Base-by-base conservation (phyloP, 2,329 filamentous ascomycete species). In the Alternaria incomplexa region DNA sequence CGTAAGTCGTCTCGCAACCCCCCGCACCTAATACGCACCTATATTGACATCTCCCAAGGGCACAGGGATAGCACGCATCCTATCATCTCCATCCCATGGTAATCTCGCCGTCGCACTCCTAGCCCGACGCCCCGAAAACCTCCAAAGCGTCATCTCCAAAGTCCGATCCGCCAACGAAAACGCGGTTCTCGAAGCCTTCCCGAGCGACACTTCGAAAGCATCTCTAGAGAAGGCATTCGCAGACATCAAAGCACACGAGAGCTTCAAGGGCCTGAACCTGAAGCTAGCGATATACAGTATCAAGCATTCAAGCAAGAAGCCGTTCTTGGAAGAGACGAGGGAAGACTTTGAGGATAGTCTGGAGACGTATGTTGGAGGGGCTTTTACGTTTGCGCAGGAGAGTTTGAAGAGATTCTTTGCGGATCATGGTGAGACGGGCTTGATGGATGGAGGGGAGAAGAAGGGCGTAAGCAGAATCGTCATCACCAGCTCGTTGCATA, bases 31-130 rank as follows among this genome's bases (percentile, higher is more conserved):
- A 20, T 20, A 20, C 20, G 3, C 20, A 20, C 20, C 20, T 20
- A 20, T 20, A 20, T 20, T 20, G 20, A 20, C 20, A 20, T 20
- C 20, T 3, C 20, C 20, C 20, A 20, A 20, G 20, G 20, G 20
- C 20, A 83, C 84, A 11, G 86, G 86, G 45, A 88, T 88, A n/a
- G 84, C 85, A 22, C 81, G 85, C 20, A 81, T 87, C 36, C 83
- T 88, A 43, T 84, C 85, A 3, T 74, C 80, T 50, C 82, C 83
- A 1, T 76, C 79, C 0, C 82, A 86, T 28, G 85, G 85, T 32
- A 87, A 88, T 70, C 79, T 87, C 50, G 85, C 86, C 23, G 83
- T 88, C 9, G 85, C 86, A 15, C 79, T 87, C 8, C 81, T 87
- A 47, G 85, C 85, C 8, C 82, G 86, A 5, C 81, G 83, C 28